Conservation (phyloP, 345 rosid genomes). For the Euphorbia pulcherrima region DNA sequence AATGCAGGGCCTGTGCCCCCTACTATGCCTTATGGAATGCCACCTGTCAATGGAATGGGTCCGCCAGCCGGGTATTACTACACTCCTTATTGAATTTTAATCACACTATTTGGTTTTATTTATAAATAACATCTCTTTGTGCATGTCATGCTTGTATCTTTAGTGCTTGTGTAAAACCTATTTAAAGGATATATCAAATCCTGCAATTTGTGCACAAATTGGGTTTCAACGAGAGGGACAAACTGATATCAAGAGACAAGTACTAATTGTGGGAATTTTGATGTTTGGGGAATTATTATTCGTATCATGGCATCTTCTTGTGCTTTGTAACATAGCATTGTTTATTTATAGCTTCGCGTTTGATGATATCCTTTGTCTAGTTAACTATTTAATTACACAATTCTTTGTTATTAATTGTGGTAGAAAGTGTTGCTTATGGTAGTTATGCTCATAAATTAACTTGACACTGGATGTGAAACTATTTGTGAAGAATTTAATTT, state of each 20-base stretch:
- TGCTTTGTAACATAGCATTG: conserved; percentile 38
- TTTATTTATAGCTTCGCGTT: conserved; percentile 13
- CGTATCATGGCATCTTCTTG: conserved; percentile 24
- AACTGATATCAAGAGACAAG: conserved; percentile 10
- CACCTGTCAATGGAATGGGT: conserved; percentile 47
- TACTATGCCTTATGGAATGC: conserved; percentile 55
- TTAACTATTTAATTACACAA: background rate
- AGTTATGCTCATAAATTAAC: background rate
- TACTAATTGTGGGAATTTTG: conserved; percentile 23
- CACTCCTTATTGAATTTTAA: conserved; percentile 30
- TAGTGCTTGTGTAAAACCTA: conserved; percentile 15
- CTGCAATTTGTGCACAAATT: conserved; percentile 28
- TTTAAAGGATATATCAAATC: conserved; percentile 23
- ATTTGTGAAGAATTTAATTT: background rate
- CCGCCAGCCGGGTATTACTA: conserved; percentile 48
- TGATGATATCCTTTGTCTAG: background rate
- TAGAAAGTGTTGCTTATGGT: background rate
- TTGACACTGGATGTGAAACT: background rate
- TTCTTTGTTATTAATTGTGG: background rate
- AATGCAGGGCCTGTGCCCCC: conserved; percentile 29
- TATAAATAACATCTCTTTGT: conserved; percentile 30
- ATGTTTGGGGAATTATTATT: conserved; percentile 29
- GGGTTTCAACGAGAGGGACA: conserved; percentile 7
- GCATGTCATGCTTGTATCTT: conserved; percentile 19
- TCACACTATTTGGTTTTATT: conserved; percentile 1